Conservation (phyloP, 2,329 filamentous ascomycete genomes). For the Diaporthe sp. region DNA sequence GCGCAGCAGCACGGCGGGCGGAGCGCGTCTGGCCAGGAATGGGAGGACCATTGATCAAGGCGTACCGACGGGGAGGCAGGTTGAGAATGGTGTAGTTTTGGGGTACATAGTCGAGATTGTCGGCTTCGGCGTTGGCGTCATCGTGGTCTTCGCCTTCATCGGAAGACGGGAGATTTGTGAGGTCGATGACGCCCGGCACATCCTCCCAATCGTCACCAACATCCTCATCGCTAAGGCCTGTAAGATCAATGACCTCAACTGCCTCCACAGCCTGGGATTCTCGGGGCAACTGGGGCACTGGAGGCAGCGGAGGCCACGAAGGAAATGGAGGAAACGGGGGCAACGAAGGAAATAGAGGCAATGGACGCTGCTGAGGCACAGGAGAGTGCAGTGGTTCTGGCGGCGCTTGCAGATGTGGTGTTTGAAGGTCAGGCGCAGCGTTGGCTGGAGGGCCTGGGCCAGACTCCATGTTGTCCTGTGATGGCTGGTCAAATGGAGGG, state of each 20-base stretch:
- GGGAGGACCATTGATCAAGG: background rate
- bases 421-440: background rate
- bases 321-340: background rate
- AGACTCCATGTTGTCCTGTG: background rate
- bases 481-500: background rate
- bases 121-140: background rate
- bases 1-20: background rate
- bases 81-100: background rate
- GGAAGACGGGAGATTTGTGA: slow-evolving; percentile 5
- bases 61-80: background rate
- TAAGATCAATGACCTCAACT: slow-evolving; percentile 26
- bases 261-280: background rate
- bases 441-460: slow-evolving; percentile 13
- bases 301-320: background rate
- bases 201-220: slow-evolving; percentile 19
- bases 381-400: background rate
- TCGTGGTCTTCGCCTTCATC: background rate
- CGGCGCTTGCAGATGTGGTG: background rate
- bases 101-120: background rate
- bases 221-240: background rate
- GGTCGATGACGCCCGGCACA: background rate
- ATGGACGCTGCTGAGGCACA: background rate
- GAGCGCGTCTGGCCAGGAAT: background rate
- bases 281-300: background rate
- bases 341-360: background rate